Conservation (phyloP, 176 grass and related monocot genomes). For the Leersia perrieri region DNA sequence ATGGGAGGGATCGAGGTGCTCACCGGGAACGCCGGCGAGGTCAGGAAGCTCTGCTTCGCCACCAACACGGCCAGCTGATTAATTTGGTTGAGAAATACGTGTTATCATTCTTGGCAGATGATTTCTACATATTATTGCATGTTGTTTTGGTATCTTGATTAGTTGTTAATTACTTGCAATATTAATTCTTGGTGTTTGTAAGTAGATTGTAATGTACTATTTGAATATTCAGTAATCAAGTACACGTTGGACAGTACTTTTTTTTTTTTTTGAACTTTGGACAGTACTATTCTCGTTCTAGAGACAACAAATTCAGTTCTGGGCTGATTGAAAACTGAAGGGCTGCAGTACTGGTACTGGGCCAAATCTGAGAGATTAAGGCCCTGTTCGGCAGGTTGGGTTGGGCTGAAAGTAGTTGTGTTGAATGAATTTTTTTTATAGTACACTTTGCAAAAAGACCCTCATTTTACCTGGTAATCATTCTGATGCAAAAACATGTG, state of each 20-base stretch:
- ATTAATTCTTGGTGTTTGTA: neutral
- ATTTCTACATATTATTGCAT: neutral
- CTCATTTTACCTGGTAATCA: too few relatives aligned
- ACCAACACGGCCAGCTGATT: conserved; percentile 15
- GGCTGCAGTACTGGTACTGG: too few relatives aligned
- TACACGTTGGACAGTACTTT: neutral
- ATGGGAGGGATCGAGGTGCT: conserved; percentile 51
- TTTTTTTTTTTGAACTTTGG: too few relatives aligned
- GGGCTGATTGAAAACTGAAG: too few relatives aligned
- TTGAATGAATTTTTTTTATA: too few relatives aligned
- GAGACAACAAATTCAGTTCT: too few relatives aligned
- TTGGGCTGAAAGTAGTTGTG: too few relatives aligned
- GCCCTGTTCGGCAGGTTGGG: too few relatives aligned
- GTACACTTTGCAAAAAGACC: too few relatives aligned
- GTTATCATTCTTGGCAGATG: neutral
- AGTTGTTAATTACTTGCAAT: neutral
- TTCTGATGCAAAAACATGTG: too few relatives aligned
- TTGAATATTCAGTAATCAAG: neutral
- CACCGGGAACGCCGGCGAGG: conserved; percentile 32
- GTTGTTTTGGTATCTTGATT: neutral
- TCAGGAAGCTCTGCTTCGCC: conserved; percentile 45
- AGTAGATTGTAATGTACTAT: neutral
- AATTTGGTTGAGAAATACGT: neutral
- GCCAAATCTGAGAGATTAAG: too few relatives aligned
- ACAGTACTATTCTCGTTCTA: neutral